Base-by-base conservation (phyloP, 352 stramenopile species). In the Peronosclerospora sorghi region DNA sequence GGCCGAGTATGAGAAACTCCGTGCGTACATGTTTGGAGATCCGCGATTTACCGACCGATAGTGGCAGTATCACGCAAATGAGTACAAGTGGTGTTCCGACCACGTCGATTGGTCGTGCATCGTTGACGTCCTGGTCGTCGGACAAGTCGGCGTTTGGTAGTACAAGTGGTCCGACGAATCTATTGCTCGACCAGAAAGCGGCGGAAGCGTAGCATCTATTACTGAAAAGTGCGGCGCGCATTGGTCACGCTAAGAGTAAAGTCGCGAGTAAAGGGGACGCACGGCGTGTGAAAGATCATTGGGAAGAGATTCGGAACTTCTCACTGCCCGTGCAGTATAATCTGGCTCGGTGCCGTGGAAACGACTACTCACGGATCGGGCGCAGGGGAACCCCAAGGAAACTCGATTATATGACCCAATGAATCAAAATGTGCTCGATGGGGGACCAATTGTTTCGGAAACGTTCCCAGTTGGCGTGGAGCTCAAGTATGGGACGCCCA, bases 331-430 rank as follows among this genome's bases (percentile, higher is more conserved):
- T 92, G 77, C 74, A 88, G 40, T 92, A 89, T 59, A 76, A 63
- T 24, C 46, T 92, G 14, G 80, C 20, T 90, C 75, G 14, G 78
- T 88, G 23, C 80, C 80, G 1, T 92, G 80, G 77, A 92, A 92
- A 56, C 75, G 80, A 4, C 36, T 92, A 51, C 62, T 92, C 1
- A 84, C 80, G 24, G 80, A 92, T 38, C 90, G 80, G 80, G 80
- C 80, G 0, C 80, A 92, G 45, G 80, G 80, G 43, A 92, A 92
- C 59, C 74, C 80, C 19, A 92, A 92, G 60, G n/a, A 92, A 92
- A 46, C 57, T 92, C n/a, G 80, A 92, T 45, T 92, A 92, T 55
- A 92, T 92, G 80, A 87, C 71, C 12, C 61, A 75, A 12, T 92
- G 80, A 77, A 65, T 92, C 27, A 88, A 92, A 92, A 92, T 44